Evolutionary conservation across 177 flowering plant species (phyloP), one percentile per base, ranked within the genome.

Genomic region (Vitis hybrid): DNA sequence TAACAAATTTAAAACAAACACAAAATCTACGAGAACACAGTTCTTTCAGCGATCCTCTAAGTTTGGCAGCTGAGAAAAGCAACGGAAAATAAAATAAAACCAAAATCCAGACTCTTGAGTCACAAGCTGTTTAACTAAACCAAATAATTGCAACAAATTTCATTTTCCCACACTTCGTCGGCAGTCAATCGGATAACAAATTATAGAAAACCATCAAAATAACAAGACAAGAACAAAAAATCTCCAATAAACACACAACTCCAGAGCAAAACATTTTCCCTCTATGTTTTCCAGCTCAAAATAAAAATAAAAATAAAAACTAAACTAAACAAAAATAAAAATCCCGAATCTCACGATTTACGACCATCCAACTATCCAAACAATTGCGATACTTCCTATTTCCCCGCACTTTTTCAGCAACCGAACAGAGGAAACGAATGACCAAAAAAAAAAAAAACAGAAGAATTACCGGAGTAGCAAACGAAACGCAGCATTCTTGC

Each of bases 401-500:
- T 51, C 58, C 30, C 27, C 52, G 11, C 19, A 57, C 7, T 66
- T 73, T 60, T 67, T 56, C 62, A 59, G 64, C 15, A 52, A 68
- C 49, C 67, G 64, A 69, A 68, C 30, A 30, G 51, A 60, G 32
- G 61, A 62, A 58, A n/a, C 24, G 19, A 21, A 24, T 18, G 4
- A 18, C 24, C 12, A 58, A 24, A 15, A 12, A 49, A 60, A 63
- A 55, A 63, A 55, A 19, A 11, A 12, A 51, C 27, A 51, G 55
- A 46, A 49, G 14, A 50, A 9, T 18, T 82, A 95, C 99, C 85
- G 97, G 97, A 68, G 94, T 81, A 32, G 88, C 97, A 76, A 91
- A 95, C 14, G 98, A 87, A 70, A 95, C 67, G 83, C 98, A 93
- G 81, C 99, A 95, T 81, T 95, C 99, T 3, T 91, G 92, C 76